A percentile compares a stretch with the other conserved stretches of the same genome.
phyloP scores from a whole-genome alignment of 306 rosid genomes.

The Rosa chinensis region DNA sequence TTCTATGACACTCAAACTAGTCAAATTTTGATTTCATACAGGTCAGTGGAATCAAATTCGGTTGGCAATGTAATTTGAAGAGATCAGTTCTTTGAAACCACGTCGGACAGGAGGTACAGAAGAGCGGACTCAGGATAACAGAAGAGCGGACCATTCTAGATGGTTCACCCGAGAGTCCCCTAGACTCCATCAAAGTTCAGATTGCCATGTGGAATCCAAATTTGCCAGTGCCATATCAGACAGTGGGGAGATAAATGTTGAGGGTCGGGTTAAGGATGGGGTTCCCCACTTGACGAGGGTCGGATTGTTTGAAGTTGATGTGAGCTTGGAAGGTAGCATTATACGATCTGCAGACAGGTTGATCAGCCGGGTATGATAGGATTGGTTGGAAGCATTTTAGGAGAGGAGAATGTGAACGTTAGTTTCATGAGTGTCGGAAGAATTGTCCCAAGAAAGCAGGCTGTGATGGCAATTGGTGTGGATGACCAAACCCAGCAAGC shows the following conservation, averaged over 20 bases:
- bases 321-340: conserved; percentile 89
- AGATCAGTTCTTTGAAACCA: no score
- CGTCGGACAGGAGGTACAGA: no score
- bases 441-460: conserved; percentile 96
- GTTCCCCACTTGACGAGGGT: conserved; percentile 90
- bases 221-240: conserved; percentile 95
- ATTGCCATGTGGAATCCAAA: conserved; percentile 89
- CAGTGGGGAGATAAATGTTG: conserved; percentile 77
- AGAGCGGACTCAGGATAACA: conserved; percentile 83
- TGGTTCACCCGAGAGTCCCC: conserved; percentile 89
- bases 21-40: no score
- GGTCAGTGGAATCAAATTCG: no score
- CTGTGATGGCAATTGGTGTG: conserved; percentile 98
- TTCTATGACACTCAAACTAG: no score
- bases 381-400: conserved; percentile 79
- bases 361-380: conserved; percentile 99
- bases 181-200: conserved; percentile 80
- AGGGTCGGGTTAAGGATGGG: conserved; percentile 90
- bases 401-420: conserved; percentile 89
- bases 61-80: no score
- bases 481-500: conserved; percentile 80
- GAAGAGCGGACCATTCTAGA: conserved; percentile 80
- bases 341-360: conserved; percentile 93
- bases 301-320: conserved; percentile 95
- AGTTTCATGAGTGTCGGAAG: conserved; percentile 99